Evolutionary conservation across 202 grass and related monocot species (phyloP).

Genomic region (Setaria italica): DNA sequence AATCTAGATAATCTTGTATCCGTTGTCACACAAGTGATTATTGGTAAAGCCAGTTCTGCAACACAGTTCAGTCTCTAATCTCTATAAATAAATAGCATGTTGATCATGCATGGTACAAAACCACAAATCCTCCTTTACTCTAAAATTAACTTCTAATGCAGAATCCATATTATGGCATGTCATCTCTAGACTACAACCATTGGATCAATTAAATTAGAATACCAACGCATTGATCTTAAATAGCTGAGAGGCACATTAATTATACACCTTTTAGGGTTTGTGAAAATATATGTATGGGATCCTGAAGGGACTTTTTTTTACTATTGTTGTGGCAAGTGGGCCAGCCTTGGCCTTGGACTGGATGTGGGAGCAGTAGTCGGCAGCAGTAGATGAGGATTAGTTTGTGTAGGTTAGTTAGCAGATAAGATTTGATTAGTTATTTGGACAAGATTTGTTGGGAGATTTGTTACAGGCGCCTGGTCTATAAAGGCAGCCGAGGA

Average conservation of each 20-base stretch:
- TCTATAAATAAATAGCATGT: slow-evolving; percentile 17
- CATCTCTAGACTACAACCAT: not conserved
- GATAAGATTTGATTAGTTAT: not conserved
- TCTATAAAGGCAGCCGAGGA: not conserved
- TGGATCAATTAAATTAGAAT: slow-evolving; percentile 16
- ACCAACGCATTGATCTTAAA: not conserved
- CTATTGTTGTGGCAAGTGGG: too few relatives aligned
- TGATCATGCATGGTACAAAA: slow-evolving; percentile 25
- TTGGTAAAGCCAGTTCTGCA: slow-evolving; percentile 4
- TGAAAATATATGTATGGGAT: not conserved
- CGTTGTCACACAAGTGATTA: not conserved
- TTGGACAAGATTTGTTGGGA: not conserved
- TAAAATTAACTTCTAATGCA: not conserved
- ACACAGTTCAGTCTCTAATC: not conserved
- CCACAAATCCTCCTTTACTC: not conserved
- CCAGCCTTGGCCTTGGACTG: too few relatives aligned
- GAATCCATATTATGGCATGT: slow-evolving; percentile 3
- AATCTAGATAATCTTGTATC: slow-evolving; percentile 18
- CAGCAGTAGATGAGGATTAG: not conserved
- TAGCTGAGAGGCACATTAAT: not conserved
- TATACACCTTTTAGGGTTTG: not conserved
- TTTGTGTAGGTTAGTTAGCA: slow-evolving; percentile 11
- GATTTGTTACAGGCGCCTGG: not conserved
- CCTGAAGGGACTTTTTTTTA: not conserved
- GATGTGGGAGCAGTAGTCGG: too few relatives aligned